Conservation (phyloP, 176 grass and related monocot genomes). For the Ensete glaucum region DNA sequence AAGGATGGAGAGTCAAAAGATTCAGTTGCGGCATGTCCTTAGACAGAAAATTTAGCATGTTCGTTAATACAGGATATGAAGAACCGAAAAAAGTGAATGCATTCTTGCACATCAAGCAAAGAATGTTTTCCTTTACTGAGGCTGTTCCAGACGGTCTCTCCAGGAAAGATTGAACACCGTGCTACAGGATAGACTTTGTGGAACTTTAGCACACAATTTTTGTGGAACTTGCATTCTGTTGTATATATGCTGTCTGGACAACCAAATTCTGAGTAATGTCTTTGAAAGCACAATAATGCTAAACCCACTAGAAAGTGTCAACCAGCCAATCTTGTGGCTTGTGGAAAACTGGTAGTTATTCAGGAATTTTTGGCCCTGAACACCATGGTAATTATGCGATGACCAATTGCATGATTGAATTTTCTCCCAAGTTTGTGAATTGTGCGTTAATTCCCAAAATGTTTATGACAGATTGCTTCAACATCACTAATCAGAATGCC, state of each 20-base stretch:
- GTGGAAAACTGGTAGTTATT: not conserved
- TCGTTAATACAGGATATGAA: not conserved
- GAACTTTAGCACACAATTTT: too few relatives aligned
- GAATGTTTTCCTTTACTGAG: not conserved
- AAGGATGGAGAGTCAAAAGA: conserved; percentile 82
- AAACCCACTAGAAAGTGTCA: not conserved
- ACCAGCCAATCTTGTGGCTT: not conserved
- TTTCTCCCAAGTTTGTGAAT: not conserved
- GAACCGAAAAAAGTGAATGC: not conserved
- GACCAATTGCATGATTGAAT: not conserved
- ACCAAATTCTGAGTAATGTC: not conserved
- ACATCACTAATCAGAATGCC: not conserved
- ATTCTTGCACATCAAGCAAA: not conserved
- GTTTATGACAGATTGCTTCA: not conserved
- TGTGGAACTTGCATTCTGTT: not conserved
- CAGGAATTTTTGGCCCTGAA: not conserved
- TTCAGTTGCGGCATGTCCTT: conserved; percentile 88
- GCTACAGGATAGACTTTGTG: not conserved
- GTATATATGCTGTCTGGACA: conserved; percentile 4
- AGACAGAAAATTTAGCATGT: conserved; percentile 72
- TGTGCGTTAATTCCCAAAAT: not conserved
- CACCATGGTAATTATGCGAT: too few relatives aligned
- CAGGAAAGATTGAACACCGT: not conserved
- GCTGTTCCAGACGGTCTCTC: not conserved
- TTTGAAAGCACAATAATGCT: not conserved